Conservation (phyloP, 352 stramenopile genomes). For the Phytopythium ostracodes region DNA sequence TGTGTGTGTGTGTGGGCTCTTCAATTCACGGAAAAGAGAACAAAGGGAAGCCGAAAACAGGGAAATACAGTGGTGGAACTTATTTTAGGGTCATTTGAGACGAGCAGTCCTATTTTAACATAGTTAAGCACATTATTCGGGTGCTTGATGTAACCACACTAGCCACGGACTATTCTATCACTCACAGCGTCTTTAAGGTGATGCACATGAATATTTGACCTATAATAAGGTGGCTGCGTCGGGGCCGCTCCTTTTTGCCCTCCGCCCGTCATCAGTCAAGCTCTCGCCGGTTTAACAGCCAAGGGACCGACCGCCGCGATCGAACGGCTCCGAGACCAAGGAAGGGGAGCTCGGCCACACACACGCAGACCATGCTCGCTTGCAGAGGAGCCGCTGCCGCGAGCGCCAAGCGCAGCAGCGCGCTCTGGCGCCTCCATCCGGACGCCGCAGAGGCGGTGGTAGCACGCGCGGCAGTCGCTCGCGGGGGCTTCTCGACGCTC, state of each 20-base stretch:
- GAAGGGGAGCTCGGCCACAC: not conserved
- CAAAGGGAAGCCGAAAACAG: not conserved
- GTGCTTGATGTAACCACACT: too few species aligned
- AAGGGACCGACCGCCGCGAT: too few species aligned
- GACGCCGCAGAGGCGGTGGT: not conserved
- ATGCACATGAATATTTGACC: not conserved
- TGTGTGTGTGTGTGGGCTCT: not conserved
- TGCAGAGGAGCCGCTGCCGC: conserved; percentile 13
- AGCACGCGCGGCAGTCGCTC: too few species aligned
- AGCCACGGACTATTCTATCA: too few species aligned
- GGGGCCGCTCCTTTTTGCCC: not conserved
- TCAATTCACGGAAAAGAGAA: not conserved
- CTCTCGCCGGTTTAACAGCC: not conserved
- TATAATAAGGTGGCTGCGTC: not conserved
- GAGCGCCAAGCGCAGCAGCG: conserved; percentile 4
- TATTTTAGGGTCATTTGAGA: not conserved
- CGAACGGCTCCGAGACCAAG: not conserved
- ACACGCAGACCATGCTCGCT: conserved; percentile 15
- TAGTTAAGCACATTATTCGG: too few species aligned
- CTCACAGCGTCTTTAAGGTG: not conserved
- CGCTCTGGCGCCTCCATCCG: conserved; percentile 9
- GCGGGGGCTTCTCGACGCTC: not conserved
- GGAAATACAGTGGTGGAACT: not conserved
- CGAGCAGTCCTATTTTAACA: too few species aligned
- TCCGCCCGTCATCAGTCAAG: not conserved